Base-by-base conservation (phyloP, 1,284 basidiomycete species). In the Boletus holoroseus region DNA sequence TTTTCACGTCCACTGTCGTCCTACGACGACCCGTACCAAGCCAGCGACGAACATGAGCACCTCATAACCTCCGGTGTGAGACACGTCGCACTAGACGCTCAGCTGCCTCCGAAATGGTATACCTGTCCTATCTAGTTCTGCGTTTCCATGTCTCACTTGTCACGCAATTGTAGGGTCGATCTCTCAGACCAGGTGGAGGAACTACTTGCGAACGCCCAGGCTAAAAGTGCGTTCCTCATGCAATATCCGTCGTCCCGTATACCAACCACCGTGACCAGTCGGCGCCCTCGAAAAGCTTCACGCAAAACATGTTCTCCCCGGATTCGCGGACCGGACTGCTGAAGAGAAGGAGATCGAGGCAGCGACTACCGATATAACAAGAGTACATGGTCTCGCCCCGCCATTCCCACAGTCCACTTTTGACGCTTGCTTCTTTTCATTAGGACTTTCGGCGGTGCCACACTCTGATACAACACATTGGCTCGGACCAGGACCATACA, bases 311-410 rank as follows among this genome's bases (percentile, higher is more conserved):
- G 86, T 90, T 48, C 79, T 99, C 3, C 96, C 96, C 54, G 94
- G 93, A 2, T 99, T 99, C 68, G 81, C 91, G 63, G 96, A 99
- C 77, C 88, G 95, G 50, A 80, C 88, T 1, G 81, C 82, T 13
- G 94, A 99, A 71, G 95, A 99, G 72, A 79, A 84, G 57, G 93
- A 97, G 68, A 99, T 99, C 57, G 91, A 98, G 66, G 68, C 77
- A 16, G 76, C 90, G 37, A 94, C 94, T 1, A 81, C 78, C 28
- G 88, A 93, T 55, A 93, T 99, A 68, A 98, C 94, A 41, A 78
- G 84, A 61, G 91, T 90, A 60, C 58, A 73, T 68, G 49, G 18
- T 53, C 53, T 47, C 44, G 58, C 60, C 26, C 52, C 47, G 37
- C 42, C 31, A 31, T 52, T 59, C 58, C 58, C 54, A 51, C 44